Evolutionary conservation across 2,329 filamentous ascomycete genomes (phyloP).

Genomic region (Bipolaris cookei): DNA sequence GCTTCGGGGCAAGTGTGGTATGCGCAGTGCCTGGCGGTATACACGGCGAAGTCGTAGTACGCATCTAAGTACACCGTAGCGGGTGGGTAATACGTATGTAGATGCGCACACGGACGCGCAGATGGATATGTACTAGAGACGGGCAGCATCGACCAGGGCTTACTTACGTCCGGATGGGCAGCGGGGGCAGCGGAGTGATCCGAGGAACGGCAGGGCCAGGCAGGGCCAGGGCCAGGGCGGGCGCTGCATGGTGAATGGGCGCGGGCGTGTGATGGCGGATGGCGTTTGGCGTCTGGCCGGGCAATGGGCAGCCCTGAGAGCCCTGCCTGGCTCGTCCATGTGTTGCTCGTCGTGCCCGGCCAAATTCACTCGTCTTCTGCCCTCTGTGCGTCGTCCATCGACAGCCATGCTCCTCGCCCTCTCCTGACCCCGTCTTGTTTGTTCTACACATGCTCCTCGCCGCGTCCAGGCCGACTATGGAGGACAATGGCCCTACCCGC

Average conservation of each 20-base stretch:
- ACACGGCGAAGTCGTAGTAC: neutral
- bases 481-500: slow-evolving; percentile 46
- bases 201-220: slow-evolving; percentile 10
- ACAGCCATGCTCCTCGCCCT: slow-evolving; percentile 29
- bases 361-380: slow-evolving; percentile 34
- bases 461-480: slow-evolving; percentile 34
- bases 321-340: slow-evolving; percentile 36
- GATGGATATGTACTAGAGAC: too few relatives aligned
- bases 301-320: slow-evolving; percentile 26
- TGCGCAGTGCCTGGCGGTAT: neutral
- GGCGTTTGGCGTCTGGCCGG: slow-evolving; percentile 21
- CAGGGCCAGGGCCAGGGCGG: slow-evolving; percentile 9
- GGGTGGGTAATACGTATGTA: too few relatives aligned
- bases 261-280: slow-evolving; percentile 29
- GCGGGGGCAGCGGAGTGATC: slow-evolving; percentile 15
- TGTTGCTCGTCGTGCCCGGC: slow-evolving; percentile 22
- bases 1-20: neutral
- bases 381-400: slow-evolving; percentile 21
- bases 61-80: too few relatives aligned
- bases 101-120: too few relatives aligned
- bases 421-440: slow-evolving; percentile 23
- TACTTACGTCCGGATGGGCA: neutral
- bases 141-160: too few relatives aligned
- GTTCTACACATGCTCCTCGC: slow-evolving; percentile 18
- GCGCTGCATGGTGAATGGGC: slow-evolving; percentile 33